Evolutionary conservation across 1,284 basidiomycete species (phyloP).

Genomic region (Mycosarcoma maydis): DNA sequence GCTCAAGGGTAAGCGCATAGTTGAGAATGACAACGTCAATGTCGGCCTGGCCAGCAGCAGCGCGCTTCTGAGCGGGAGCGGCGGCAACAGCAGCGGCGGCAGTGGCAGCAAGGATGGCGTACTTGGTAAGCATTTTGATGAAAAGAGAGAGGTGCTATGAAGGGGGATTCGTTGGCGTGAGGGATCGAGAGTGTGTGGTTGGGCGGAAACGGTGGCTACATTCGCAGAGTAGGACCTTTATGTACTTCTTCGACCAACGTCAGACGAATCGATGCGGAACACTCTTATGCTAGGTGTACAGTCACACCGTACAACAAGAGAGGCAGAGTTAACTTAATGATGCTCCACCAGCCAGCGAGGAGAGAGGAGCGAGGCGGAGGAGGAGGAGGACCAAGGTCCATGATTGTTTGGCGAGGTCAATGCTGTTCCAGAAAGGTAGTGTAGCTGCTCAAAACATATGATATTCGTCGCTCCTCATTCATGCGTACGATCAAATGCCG

Average conservation of each 20-base stretch:
- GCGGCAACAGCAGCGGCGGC: constrained; percentile 48
- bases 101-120: constrained; percentile 51
- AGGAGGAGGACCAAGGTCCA: too few relatives aligned
- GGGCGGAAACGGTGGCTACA: background rate
- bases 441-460: constrained; percentile 31
- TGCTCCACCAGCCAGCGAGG: constrained; percentile 6
- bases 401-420: too few relatives aligned
- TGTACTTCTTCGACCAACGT: constrained; percentile 9
- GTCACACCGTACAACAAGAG: background rate
- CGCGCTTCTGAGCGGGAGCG: constrained; percentile 47
- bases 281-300: background rate
- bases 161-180: background rate
- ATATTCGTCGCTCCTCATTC: constrained; percentile 19
- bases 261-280: too few relatives aligned
- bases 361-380: background rate
- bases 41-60: constrained; percentile 60
- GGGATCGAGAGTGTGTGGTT: too few relatives aligned
- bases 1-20: constrained; percentile 76
- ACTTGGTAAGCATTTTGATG: constrained; percentile 48
- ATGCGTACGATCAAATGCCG: constrained; percentile 20
- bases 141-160: background rate
- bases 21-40: constrained; percentile 70
- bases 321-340: constrained; percentile 7
- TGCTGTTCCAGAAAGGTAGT: constrained; percentile 3
- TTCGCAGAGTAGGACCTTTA: constrained; percentile 11